Evolutionary conservation across 2,329 filamentous ascomycete genomes (phyloP).

Genomic region (Aspergillus fijiensis): DNA sequence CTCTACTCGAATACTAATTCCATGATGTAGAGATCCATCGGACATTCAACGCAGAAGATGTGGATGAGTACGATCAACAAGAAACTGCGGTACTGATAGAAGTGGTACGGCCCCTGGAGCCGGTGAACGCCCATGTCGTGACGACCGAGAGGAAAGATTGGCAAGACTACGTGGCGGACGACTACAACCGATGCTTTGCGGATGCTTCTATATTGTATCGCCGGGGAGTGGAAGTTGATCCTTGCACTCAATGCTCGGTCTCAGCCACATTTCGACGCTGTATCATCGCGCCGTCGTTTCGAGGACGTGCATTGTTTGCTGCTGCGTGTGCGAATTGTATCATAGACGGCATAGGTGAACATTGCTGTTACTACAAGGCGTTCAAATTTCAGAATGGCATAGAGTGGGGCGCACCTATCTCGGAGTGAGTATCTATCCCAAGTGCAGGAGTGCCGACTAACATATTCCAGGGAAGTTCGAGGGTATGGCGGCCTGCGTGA

Average conservation of each 20-base stretch:
- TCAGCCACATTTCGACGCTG: background rate
- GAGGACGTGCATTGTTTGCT: background rate
- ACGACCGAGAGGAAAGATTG: background rate
- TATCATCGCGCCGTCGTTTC: background rate
- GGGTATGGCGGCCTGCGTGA: background rate
- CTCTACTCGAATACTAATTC: background rate
- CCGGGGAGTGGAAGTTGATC: background rate
- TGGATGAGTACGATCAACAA: background rate
- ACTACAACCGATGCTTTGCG: background rate
- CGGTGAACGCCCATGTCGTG: background rate
- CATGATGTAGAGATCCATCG: background rate
- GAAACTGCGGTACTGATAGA: background rate
- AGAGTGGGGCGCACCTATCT: background rate
- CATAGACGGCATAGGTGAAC: background rate
- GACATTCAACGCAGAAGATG: background rate
- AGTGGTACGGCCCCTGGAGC: background rate
- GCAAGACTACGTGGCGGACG: background rate
- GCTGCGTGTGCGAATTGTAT: background rate
- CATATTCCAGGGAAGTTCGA: background rate
- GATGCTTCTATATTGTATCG: background rate
- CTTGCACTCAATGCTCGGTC: background rate
- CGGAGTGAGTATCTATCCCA: background rate
- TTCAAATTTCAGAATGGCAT: background rate
- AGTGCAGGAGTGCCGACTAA: background rate
- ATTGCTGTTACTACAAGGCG: background rate